Conservation (phyloP, 768 basidiomycete species). For the Gautieria morchelliformis region DNA sequence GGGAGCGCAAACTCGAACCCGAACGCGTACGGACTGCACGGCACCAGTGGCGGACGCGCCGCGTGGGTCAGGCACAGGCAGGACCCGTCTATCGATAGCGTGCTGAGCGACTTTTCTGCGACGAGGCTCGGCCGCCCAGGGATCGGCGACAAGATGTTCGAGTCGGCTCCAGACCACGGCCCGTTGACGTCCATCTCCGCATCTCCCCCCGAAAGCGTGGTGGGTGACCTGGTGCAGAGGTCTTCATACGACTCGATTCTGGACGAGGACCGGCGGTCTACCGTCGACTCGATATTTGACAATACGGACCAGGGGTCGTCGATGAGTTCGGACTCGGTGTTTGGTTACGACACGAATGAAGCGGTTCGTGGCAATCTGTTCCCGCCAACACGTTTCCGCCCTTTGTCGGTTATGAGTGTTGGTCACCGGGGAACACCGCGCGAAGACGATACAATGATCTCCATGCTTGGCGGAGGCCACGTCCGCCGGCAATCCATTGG, state of each 20-base stretch:
- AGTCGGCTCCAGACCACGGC: slow-evolving; percentile 38
- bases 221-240: slow-evolving; percentile 23
- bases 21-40: slow-evolving; percentile 44
- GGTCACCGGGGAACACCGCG: slow-evolving; percentile 38
- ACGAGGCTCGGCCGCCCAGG: slow-evolving; percentile 58
- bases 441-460: slow-evolving; percentile 80
- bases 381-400: slow-evolving; percentile 47
- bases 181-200: slow-evolving; percentile 56
- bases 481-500: slow-evolving; percentile 60
- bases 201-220: slow-evolving; percentile 44
- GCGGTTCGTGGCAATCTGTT: slow-evolving; percentile 26
- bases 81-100: slow-evolving; percentile 54
- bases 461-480: slow-evolving; percentile 72
- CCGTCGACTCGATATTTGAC: slow-evolving; percentile 50
- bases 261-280: slow-evolving; percentile 33
- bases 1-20: slow-evolving; percentile 50
- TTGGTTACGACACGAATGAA: slow-evolving; percentile 39
- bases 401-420: slow-evolving; percentile 54
- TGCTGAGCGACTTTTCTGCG: slow-evolving; percentile 52
- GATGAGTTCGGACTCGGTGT: slow-evolving; percentile 49
- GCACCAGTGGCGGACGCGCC: slow-evolving; percentile 43
- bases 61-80: slow-evolving; percentile 50
- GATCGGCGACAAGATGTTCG: slow-evolving; percentile 84
- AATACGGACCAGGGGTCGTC: slow-evolving; percentile 46
- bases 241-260: slow-evolving; percentile 59